phyloP scores from a whole-genome alignment of 2,329 filamentous ascomycete species.

The Colletotrichum simmondsii region DNA sequence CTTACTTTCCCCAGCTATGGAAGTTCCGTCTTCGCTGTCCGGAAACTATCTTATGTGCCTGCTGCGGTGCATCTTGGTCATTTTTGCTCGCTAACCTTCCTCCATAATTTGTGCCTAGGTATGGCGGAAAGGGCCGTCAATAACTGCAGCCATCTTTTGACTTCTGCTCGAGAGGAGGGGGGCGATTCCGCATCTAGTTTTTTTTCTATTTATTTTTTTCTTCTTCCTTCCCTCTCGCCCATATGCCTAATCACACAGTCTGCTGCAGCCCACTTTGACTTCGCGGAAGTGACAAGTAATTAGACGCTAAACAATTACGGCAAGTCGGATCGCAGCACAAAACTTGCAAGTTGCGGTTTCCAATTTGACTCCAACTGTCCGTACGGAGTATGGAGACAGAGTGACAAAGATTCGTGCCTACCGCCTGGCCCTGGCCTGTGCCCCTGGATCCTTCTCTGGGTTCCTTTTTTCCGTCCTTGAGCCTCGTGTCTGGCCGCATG shows the following conservation, averaged over 20 bases:
- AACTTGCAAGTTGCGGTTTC: background rate
- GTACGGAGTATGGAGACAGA: background rate
- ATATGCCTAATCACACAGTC: background rate
- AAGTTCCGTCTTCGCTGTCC: background rate
- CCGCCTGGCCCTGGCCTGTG: background rate
- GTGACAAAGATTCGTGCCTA: too few species aligned
- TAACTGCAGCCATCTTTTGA: background rate
- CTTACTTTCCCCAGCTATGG: background rate
- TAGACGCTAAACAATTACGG: constrained; percentile 16
- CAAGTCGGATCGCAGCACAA: constrained; percentile 5
- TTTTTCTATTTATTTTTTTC: background rate
- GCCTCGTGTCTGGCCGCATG: constrained; percentile 9
- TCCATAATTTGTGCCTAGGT: background rate
- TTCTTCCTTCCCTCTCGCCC: background rate
- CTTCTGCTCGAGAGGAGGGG: constrained; percentile 11
- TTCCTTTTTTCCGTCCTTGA: background rate
- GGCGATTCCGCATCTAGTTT: background rate
- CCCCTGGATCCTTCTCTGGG: background rate
- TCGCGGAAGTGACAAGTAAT: background rate
- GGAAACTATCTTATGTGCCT: background rate
- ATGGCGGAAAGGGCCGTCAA: background rate
- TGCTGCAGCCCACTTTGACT: background rate
- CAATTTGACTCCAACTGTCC: background rate
- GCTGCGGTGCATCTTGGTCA: background rate
- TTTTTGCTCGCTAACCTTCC: background rate